Evolutionary conservation across 768 basidiomycete genomes (phyloP), one percentile per base, ranked within the genome.

Genomic region (Coprinellus aureogranulatus): DNA sequence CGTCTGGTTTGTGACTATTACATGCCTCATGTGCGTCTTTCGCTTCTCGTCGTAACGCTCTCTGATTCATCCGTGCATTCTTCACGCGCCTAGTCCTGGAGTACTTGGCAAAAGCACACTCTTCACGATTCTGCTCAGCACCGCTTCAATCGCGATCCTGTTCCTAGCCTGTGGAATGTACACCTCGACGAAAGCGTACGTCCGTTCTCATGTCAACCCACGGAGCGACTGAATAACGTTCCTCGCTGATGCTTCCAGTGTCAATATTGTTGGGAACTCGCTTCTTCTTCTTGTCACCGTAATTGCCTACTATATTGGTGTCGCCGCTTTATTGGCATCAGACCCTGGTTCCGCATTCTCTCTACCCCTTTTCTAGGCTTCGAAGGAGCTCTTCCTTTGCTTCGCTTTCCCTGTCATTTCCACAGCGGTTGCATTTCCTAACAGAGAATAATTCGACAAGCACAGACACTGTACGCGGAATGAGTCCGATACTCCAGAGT

Each of bases 21-120:
- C 57, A 16, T 52, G 51, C 49, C 57, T 58, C n/a, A 23, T 58
- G 28, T 34, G 12, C 6, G 50, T 48, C 10, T 48, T 25, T 48
- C 14, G 12, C 23, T 9, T 8, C 9, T 25, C 8, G 14, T n/a
- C n/a, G n/a, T n/a, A n/a, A n/a, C n/a, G n/a, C n/a, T n/a, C n/a
- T n/a, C n/a, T n/a, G n/a, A n/a, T n/a, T n/a, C n/a, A n/a, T n/a
- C n/a, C 20, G 41, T 44, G 41, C 20, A 18, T n/a, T 44, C 8
- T 44, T 5, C 20, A 44, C 18, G 41, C 41, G 41, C 20, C 5
- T 25, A 48, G 46, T 39, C 48, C 49, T 26, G 48, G 23, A 23
- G 57, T 58, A 23, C 44, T 58, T n/a, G 57, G 57, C 23, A 58
- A 58, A 20, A 58, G 57, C 45, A 45, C 30, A 22, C 57, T 58